Conservation (phyloP, 495 filamentous ascomycete species). For the Trichoderma asperelloides region DNA sequence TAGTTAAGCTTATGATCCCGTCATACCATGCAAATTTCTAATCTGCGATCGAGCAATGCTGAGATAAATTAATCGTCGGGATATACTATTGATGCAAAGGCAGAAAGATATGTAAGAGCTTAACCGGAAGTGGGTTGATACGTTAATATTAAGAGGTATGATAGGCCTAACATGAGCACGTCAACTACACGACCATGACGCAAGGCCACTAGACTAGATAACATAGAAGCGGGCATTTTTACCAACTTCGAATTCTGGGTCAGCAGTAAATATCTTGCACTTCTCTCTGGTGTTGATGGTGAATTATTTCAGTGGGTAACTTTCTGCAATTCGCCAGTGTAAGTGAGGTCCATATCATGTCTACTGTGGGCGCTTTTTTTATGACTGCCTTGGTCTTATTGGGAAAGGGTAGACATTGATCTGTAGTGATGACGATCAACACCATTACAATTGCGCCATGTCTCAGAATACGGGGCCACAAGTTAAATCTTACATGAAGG, state of each 20-base stretch:
- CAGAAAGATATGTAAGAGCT: neutral
- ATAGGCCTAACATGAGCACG: neutral
- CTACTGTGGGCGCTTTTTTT: neutral
- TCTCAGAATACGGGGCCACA: neutral
- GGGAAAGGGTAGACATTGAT: neutral
- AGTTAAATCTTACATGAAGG: neutral
- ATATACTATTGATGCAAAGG: neutral
- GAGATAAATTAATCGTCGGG: neutral
- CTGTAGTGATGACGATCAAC: neutral
- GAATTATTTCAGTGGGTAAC: no score
- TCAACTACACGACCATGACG: constrained; percentile 1
- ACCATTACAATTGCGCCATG: neutral
- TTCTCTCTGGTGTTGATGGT: neutral
- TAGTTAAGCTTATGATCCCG: neutral
- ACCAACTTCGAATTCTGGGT: neutral
- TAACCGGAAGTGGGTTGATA: neutral
- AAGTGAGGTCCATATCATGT: neutral
- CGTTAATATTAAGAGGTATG: neutral
- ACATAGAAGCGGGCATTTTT: neutral
- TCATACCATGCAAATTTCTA: neutral
- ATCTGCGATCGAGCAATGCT: neutral
- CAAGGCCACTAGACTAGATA: neutral
- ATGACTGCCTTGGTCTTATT: neutral
- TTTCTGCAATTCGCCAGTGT: no score
- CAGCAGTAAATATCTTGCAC: neutral